Base-by-base conservation (phyloP, 495 filamentous ascomycete genomes). In the Podospora pseudopauciseta region DNA sequence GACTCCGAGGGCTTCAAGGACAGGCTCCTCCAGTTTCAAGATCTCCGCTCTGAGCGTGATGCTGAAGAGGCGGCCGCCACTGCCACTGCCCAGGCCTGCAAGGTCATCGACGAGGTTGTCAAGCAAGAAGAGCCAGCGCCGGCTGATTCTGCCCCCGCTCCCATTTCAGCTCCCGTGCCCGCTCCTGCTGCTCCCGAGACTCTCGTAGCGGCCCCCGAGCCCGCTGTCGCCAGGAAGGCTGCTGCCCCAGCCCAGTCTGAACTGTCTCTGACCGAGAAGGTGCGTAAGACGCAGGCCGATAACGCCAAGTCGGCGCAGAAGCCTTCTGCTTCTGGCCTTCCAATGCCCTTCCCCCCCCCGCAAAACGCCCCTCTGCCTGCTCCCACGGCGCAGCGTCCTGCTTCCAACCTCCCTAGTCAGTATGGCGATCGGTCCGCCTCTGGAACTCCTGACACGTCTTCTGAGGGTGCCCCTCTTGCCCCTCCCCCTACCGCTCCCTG, bases 191-290 rank as follows among this genome's bases (percentile, higher is more conserved):
- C 67, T 15, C 53, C 54, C 27, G 30, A 34, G 5, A 15, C 27
- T 39, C 30, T 56, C 27, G 59, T 61, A 11, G 19, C 63, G 18
- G 16, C 63, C 0, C 16, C 32, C 15, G 68, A 63, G 53, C 32
- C 67, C 0, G 49, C 65, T 55, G 64, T 34, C 23, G 11, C 71
- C 6, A 72, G 72, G 64, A 73, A 65, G 53, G 9, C 44, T 5
- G 20, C 32, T 30, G 28, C 53, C 7, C 64, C 63, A 4, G 27
- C 23, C n/a, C 70, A 73, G 60, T 5, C 44, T n/a, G 72, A 72
- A 27, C 83, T 93, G 0, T 92, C 92, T 39, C 83, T 96, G 13
- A 91, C 90, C n/a, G 91, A 97, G 78, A 92, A 94, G 78, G 92
- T 95, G 6, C 90, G 92, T 76, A 91, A 93, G 77, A 91, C 92